Conservation (phyloP, 768 basidiomycete genomes). For the Mrakia frigida region DNA sequence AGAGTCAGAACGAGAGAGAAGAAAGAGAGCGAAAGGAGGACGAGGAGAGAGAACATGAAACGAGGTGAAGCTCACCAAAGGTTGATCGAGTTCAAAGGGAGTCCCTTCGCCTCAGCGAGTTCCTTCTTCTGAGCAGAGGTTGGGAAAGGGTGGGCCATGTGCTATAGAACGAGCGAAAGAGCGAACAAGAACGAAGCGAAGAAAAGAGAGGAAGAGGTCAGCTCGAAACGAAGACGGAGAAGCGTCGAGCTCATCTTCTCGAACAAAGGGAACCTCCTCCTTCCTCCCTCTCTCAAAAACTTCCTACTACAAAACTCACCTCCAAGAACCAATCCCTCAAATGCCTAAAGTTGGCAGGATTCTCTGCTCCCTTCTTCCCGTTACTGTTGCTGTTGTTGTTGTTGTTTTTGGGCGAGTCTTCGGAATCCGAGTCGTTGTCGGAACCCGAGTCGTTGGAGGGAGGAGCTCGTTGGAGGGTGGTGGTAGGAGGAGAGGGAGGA, state of each 20-base stretch:
- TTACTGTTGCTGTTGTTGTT: too few species aligned
- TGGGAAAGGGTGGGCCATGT: slow-evolving; percentile 25
- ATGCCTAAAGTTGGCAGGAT: slow-evolving; percentile 13
- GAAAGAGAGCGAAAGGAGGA: not conserved
- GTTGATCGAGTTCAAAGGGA: slow-evolving; percentile 12
- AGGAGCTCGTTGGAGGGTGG: not conserved
- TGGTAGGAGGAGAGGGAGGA: not conserved
- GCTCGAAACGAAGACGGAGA: not conserved
- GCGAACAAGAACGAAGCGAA: not conserved
- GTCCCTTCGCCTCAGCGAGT: not conserved
- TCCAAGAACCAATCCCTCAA: slow-evolving; percentile 24
- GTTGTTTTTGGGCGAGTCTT: not conserved
- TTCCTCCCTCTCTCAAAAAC: too few species aligned
- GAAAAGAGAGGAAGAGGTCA: not conserved
- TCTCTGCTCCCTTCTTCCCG: slow-evolving; percentile 8
- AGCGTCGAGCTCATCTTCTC: not conserved
- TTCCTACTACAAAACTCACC: not conserved
- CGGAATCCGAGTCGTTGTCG: slow-evolving; percentile 6
- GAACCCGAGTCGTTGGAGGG: not conserved
- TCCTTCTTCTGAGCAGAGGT: slow-evolving; percentile 8
- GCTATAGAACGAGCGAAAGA: not conserved
- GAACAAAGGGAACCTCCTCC: not conserved
- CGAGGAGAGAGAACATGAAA: not conserved
- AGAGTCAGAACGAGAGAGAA: not conserved
- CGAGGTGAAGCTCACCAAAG: slow-evolving; percentile 16